Conservation (phyloP, 495 filamentous ascomycete genomes). For the Monascus purpureus region DNA sequence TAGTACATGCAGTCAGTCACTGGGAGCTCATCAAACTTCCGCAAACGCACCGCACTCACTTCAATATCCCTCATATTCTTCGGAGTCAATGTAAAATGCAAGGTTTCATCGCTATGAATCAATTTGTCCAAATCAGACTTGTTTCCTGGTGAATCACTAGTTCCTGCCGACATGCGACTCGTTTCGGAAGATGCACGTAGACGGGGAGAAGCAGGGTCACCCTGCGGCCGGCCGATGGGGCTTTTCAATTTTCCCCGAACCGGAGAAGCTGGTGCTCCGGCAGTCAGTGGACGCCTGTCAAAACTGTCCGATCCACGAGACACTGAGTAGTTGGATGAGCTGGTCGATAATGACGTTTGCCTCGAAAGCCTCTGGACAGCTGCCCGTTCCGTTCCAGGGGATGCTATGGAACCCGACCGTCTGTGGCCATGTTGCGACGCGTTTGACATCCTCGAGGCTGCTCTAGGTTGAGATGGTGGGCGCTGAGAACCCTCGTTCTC, state of each 20-base stretch:
- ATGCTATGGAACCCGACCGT: slow-evolving; percentile 6
- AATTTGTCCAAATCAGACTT: slow-evolving; percentile 64
- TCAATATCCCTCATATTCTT: slow-evolving; percentile 78
- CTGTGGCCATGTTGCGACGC: slow-evolving; percentile 13
- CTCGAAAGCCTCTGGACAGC: slow-evolving; percentile 34
- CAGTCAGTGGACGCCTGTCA: slow-evolving; percentile 39
- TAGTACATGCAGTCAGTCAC: slow-evolving; percentile 8
- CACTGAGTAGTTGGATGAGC: slow-evolving; percentile 16
- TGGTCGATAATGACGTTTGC: slow-evolving; percentile 18
- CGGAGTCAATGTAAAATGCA: slow-evolving; percentile 88
- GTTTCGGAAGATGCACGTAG: slow-evolving; percentile 36
- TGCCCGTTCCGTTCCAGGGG: slow-evolving; percentile 26
- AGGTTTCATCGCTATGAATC: slow-evolving; percentile 79
- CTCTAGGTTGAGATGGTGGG: slow-evolving; percentile 14
- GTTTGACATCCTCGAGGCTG: slow-evolving; percentile 12
- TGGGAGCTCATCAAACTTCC: too few species aligned
- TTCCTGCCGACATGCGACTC: slow-evolving; percentile 21
- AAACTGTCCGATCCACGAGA: slow-evolving; percentile 28
- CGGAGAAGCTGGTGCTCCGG: slow-evolving; percentile 38
- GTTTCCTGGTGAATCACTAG: slow-evolving; percentile 28
- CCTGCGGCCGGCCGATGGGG: slow-evolving; percentile 31
- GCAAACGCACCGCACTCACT: too few species aligned
- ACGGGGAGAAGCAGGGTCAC: slow-evolving; percentile 26
- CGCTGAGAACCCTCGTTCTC: slow-evolving; percentile 21
- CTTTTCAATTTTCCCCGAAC: slow-evolving; percentile 39